A percentile compares a stretch with the other conserved stretches of the same genome.
Conservation (phyloP, 805 yeast genomes). For the Zygotorulaspora chibaensis region DNA sequence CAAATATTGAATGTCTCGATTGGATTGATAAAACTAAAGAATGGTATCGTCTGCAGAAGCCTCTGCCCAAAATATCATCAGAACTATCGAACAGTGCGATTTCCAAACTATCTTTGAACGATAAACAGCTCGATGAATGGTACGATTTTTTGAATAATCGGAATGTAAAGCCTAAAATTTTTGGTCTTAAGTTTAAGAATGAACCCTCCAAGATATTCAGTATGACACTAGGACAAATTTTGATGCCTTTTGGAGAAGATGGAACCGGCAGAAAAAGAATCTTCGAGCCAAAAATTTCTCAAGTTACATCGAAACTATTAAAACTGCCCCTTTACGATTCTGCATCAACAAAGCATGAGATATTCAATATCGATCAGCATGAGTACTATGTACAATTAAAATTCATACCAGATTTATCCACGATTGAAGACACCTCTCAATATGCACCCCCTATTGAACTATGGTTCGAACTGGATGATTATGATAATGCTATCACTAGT, state of each 20-base stretch:
- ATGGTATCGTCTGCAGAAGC: conserved; percentile 27
- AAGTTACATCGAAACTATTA: conserved; percentile 21
- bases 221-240: conserved; percentile 27
- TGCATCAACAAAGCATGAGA: conserved; percentile 9
- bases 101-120: conserved; percentile 1
- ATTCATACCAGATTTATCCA: conserved; percentile 22
- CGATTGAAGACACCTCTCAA: conserved; percentile 3
- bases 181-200: conserved; percentile 3
- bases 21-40: conserved; percentile 24
- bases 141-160: conserved; percentile 13
- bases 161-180: conserved; percentile 1
- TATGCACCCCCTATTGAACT: conserved; percentile 27
- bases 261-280: conserved; percentile 1
- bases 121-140: conserved; percentile 17
- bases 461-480: conserved; percentile 32
- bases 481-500: conserved; percentile 21
- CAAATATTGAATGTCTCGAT: conserved; percentile 25
- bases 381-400: conserved; percentile 29
- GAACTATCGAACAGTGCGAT: neutral
- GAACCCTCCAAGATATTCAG: conserved; percentile 18
- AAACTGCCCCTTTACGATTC: conserved; percentile 22
- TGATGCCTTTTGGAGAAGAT: conserved; percentile 7
- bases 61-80: conserved; percentile 5
- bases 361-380: conserved; percentile 27
- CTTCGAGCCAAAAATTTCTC: conserved; percentile 28